Conservation (phyloP, 495 filamentous ascomycete species). For the Antarctomyces pellizariae region DNA sequence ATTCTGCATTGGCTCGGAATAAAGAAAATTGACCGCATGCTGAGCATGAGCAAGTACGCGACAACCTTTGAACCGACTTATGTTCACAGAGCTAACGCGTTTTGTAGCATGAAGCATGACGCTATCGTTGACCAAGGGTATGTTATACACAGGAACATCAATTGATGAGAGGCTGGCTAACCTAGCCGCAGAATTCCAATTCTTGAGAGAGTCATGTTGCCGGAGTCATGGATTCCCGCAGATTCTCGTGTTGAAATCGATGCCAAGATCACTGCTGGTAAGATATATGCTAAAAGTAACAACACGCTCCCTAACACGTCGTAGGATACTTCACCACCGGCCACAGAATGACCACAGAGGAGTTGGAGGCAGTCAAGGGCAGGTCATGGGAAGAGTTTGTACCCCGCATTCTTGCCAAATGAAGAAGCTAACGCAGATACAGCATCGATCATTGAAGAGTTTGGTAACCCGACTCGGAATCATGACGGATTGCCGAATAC, state of each 20-base stretch:
- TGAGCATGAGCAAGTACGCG: constrained; percentile 88
- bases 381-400: constrained; percentile 78
- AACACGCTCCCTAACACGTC: constrained; percentile 4
- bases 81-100: constrained; percentile 8
- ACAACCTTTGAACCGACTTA: constrained; percentile 5
- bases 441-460: constrained; percentile 23
- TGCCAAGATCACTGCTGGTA: constrained; percentile 96
- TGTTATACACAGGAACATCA: constrained; percentile 8
- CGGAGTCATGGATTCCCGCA: constrained; percentile 80
- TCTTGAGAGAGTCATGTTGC: constrained; percentile 77
- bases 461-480: too few relatives aligned
- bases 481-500: too few relatives aligned
- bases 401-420: constrained; percentile 1
- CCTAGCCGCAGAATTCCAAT: constrained; percentile 45
- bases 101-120: constrained; percentile 81
- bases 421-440: constrained; percentile 12
- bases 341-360: constrained; percentile 67
- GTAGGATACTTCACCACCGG: constrained; percentile 66
- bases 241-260: constrained; percentile 96
- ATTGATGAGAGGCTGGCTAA: neutral
- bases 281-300: constrained; percentile 17
- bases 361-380: constrained; percentile 64
- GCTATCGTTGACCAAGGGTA: constrained; percentile 85
- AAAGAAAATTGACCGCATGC: constrained; percentile 95
- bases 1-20: constrained; percentile 97